These are phyloP conservation scores for Trametes elegans DNA, from an alignment of 768 basidiomycete species.

Conservation along the genomic window DNA sequence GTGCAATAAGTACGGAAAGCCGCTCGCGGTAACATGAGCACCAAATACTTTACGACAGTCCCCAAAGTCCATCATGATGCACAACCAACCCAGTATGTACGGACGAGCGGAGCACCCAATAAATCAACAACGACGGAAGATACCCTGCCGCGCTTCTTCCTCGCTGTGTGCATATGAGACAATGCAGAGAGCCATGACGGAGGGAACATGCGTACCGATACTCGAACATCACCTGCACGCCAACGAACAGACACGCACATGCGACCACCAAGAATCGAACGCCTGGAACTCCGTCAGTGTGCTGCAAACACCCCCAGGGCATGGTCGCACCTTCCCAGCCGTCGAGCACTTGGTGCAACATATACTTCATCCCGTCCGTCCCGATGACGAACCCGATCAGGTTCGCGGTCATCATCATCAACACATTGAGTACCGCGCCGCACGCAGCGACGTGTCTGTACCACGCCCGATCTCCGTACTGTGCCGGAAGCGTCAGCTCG, in stretches of 20 bases:
- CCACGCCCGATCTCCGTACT: conserved; percentile 75
- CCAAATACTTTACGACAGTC: too few relatives aligned
- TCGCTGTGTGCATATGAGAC: conserved; percentile 25
- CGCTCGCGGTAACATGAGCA: too few relatives aligned
- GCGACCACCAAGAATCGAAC: conserved; percentile 61
- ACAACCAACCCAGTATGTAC: background rate
- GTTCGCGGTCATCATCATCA: conserved; percentile 91
- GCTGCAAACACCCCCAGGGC: background rate
- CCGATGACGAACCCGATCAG: conserved; percentile 95
- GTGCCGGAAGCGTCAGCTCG: background rate
- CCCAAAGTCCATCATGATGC: too few relatives aligned
- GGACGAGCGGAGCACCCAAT: background rate
- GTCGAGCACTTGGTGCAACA: conserved; percentile 59
- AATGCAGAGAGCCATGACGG: background rate
- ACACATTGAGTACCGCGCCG: conserved; percentile 79
- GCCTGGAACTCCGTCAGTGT: conserved; percentile 39
- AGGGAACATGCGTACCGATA: conserved; percentile 61
- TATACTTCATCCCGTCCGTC: conserved; percentile 69
- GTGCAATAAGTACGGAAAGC: too few relatives aligned
- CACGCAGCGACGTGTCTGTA: conserved; percentile 83
- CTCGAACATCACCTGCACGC: conserved; percentile 92
- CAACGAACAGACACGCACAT: conserved; percentile 70
- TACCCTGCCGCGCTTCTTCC: conserved; percentile 32
- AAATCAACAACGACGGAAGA: conserved; percentile 25
- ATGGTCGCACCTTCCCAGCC: conserved; percentile 57